Evolutionary conservation across 148 eudicot species (phyloP).

Genomic region (Limonium bicolor): DNA sequence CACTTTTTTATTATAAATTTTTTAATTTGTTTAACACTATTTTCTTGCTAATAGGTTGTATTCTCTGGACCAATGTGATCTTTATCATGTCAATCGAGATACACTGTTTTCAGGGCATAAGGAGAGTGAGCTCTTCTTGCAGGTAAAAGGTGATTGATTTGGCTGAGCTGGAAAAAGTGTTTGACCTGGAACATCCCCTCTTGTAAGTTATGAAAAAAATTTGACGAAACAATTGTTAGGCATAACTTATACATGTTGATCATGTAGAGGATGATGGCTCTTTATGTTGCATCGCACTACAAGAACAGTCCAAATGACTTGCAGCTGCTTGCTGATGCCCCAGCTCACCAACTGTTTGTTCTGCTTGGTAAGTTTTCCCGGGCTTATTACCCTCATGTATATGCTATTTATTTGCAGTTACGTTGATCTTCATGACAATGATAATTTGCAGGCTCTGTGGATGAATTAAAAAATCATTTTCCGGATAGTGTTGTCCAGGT

Average conservation of each 20-base stretch:
- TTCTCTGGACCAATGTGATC: conserved; percentile 71
- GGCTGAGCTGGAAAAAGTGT: too few relatives aligned
- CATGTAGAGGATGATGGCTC: conserved; percentile 96
- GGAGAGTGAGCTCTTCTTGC: conserved; percentile 86
- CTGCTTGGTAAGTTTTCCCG: conserved; percentile 71
- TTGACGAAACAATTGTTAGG: conserved; percentile 1
- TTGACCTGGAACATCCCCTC: neutral
- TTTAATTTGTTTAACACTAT: conserved; percentile 6
- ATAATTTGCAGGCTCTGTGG: too few relatives aligned
- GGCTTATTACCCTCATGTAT: too few relatives aligned
- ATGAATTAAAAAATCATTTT: too few relatives aligned
- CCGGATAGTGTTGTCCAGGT: too few relatives aligned
- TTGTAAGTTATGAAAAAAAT: neutral
- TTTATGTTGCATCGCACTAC: conserved; percentile 96
- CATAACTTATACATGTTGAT: conserved; percentile 5
- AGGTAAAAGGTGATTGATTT: conserved; percentile 58
- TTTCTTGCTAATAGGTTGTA: conserved; percentile 38
- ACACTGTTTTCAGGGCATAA: conserved; percentile 94
- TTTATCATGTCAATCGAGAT: conserved; percentile 89
- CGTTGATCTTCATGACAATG: too few relatives aligned
- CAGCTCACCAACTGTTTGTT: conserved; percentile 98
- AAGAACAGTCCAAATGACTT: conserved; percentile 95
- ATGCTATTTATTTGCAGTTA: too few relatives aligned
- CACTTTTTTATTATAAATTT: neutral
- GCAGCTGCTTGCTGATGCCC: conserved; percentile 94